Percentiles rank a stretch among this genome's conserved stretches.
phyloP scores from a whole-genome alignment of 1,284 basidiomycete species.

The Trichosporon ovoides region DNA sequence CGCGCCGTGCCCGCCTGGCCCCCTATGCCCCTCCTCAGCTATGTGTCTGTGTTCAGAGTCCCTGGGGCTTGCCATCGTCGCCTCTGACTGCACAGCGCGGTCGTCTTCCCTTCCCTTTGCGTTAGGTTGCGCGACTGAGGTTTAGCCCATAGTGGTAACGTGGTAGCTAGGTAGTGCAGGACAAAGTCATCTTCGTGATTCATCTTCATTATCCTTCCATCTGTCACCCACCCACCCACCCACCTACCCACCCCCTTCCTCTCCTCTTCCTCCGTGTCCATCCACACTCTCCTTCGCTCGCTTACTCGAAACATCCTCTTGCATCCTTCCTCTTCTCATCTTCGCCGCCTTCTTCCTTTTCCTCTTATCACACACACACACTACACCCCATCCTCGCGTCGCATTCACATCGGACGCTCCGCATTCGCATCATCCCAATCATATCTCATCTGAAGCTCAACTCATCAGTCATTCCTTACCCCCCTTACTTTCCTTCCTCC shows the following conservation, averaged over 20 bases:
- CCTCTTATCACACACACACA: neutral
- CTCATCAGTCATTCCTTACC: slow-evolving; percentile 2
- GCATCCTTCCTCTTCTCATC: neutral
- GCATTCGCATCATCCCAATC: too few species aligned
- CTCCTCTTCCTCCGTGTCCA: neutral
- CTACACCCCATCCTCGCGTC: too few species aligned
- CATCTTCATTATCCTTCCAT: slow-evolving; percentile 8
- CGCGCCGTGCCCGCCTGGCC: too few species aligned
- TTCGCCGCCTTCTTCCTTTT: neutral
- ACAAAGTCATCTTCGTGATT: slow-evolving; percentile 6
- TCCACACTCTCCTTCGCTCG: neutral
- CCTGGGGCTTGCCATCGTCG: too few species aligned
- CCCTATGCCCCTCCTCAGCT: too few species aligned
- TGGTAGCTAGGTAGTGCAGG: too few species aligned
- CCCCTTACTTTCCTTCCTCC: neutral
- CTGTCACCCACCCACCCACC: neutral
- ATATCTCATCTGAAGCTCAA: too few species aligned
- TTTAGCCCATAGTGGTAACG: neutral
- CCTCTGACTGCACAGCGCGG: too few species aligned
- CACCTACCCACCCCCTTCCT: neutral
- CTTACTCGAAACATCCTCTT: neutral
- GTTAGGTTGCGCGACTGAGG: too few species aligned
- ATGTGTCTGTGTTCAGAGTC: too few species aligned
- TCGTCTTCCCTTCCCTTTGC: too few species aligned
- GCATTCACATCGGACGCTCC: too few species aligned